Percentiles rank a stretch among this genome's conserved stretches.
Evolutionary conservation across 2,329 filamentous ascomycete genomes (phyloP).

Genomic region (Moelleriella libera): DNA sequence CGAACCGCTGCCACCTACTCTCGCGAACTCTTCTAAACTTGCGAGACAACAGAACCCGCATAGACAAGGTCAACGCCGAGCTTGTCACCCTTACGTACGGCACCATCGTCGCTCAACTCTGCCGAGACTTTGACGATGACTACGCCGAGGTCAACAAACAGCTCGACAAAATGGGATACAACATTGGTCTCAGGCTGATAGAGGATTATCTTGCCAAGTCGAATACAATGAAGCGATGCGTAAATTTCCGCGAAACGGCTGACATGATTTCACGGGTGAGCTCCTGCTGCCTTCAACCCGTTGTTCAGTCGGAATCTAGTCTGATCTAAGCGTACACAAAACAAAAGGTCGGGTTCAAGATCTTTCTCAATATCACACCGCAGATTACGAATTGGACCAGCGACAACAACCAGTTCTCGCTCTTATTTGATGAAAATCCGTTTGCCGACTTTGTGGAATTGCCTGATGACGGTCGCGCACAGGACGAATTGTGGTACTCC

Average conservation of each 20-base stretch:
- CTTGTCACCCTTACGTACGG: conserved; percentile 95
- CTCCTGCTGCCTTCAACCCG: background rate
- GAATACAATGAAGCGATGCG: conserved; percentile 74
- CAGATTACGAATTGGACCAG: conserved; percentile 89
- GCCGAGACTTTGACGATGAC: conserved; percentile 89
- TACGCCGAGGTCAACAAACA: conserved; percentile 96
- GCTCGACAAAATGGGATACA: conserved; percentile 98
- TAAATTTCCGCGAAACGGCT: conserved; percentile 88
- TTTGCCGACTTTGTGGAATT: conserved; percentile 95
- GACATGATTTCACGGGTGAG: conserved; percentile 86
- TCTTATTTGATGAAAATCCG: conserved; percentile 94
- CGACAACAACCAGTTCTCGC: conserved; percentile 91
- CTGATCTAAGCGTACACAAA: conserved; percentile 3
- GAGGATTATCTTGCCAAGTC: conserved; percentile 97
- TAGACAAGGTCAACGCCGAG: conserved; percentile 97
- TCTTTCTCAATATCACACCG: conserved; percentile 93
- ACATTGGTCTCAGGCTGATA: conserved; percentile 88
- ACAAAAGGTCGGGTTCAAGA: conserved; percentile 85
- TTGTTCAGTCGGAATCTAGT: background rate
- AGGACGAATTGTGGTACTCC: conserved; percentile 96
- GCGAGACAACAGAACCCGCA: conserved; percentile 54
- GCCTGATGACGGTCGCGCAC: conserved; percentile 85
- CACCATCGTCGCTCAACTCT: conserved; percentile 91
- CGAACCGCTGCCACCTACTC: background rate
- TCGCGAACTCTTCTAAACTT: conserved; percentile 8